Evolutionary conservation across 768 basidiomycete genomes (phyloP).

Genomic region (Neoboletus magnificus): DNA sequence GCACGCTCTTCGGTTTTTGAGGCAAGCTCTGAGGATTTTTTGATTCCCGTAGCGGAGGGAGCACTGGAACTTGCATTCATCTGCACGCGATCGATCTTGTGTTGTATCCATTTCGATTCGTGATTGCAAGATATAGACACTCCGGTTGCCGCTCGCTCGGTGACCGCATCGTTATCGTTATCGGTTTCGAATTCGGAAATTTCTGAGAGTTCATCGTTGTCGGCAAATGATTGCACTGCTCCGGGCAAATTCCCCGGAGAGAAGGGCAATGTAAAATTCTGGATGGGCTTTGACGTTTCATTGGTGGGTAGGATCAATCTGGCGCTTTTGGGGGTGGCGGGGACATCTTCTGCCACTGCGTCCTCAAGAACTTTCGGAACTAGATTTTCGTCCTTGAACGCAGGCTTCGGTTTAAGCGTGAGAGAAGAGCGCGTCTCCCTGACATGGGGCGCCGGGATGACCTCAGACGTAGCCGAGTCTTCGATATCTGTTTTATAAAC

Average conservation of each 20-base stretch:
- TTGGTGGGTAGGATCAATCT: background rate
- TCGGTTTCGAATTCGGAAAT: conserved; percentile 31
- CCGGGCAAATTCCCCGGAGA: background rate
- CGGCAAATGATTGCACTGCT: conserved; percentile 9
- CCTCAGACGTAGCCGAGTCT: conserved; percentile 8
- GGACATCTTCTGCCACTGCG: background rate
- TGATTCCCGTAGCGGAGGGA: background rate
- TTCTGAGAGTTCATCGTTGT: conserved; percentile 30
- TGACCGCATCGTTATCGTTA: background rate
- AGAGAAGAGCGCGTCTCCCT: background rate
- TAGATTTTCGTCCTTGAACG: background rate
- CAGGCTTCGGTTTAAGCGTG: background rate
- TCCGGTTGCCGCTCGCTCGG: background rate
- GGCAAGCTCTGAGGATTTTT: background rate
- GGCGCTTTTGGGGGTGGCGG: background rate
- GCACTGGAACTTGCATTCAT: conserved; percentile 11
- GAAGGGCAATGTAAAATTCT: background rate
- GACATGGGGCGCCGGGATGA: background rate
- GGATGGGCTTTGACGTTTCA: background rate
- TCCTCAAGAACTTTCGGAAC: background rate
- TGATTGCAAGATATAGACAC: background rate
- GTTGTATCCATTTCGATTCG: background rate
- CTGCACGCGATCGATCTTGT: background rate
- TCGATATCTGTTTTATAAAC: conserved; percentile 31
- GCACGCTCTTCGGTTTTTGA: background rate